A percentile compares a stretch with the other conserved stretches of the same genome.
Evolutionary conservation across 345 rosid species (phyloP).

Genomic region (Heritiera fomes): DNA sequence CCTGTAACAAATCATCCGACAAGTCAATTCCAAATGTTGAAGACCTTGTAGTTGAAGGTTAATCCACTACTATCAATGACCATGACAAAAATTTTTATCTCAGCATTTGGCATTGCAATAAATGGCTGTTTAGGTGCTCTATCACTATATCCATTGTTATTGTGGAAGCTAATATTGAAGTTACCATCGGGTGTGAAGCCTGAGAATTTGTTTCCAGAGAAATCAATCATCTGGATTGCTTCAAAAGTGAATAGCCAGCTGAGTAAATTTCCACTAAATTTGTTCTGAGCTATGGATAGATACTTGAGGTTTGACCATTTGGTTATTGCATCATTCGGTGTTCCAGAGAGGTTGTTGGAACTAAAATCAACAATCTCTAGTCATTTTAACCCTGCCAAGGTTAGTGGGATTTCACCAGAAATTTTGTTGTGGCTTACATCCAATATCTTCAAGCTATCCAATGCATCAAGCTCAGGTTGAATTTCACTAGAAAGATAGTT

Average conservation of each 20-base stretch:
- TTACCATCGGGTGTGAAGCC: conserved; percentile 77
- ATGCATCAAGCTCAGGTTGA: conserved; percentile 90
- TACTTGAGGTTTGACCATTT: conserved; percentile 84
- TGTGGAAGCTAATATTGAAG: conserved; percentile 60
- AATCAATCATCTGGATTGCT: conserved; percentile 70
- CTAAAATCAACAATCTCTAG: conserved; percentile 89
- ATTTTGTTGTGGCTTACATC: conserved; percentile 78
- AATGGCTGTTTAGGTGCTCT: conserved; percentile 28
- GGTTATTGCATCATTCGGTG: conserved; percentile 76
- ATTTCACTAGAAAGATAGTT: conserved; percentile 83
- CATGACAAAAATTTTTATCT: conserved; percentile 46
- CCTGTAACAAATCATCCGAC: conserved; percentile 66
- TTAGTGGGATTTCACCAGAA: conserved; percentile 86
- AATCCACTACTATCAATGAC: conserved; percentile 56
- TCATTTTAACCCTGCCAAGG: conserved; percentile 82
- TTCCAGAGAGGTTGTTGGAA: conserved; percentile 78
- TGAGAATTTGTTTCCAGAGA: conserved; percentile 76
- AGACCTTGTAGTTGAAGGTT: conserved; percentile 53
- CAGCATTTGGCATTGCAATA: conserved; percentile 31
- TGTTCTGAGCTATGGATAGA: conserved; percentile 75
- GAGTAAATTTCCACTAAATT: conserved; percentile 71
- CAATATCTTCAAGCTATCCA: conserved; percentile 73
- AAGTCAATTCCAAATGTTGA: conserved; percentile 72
- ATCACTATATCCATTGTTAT: conserved; percentile 37
- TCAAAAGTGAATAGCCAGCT: conserved; percentile 74